A percentile compares a stretch with the other conserved stretches of the same genome.
Evolutionary conservation across 208 protist species (phyloP).

Genomic region (Wallacemonas rigidus): DNA sequence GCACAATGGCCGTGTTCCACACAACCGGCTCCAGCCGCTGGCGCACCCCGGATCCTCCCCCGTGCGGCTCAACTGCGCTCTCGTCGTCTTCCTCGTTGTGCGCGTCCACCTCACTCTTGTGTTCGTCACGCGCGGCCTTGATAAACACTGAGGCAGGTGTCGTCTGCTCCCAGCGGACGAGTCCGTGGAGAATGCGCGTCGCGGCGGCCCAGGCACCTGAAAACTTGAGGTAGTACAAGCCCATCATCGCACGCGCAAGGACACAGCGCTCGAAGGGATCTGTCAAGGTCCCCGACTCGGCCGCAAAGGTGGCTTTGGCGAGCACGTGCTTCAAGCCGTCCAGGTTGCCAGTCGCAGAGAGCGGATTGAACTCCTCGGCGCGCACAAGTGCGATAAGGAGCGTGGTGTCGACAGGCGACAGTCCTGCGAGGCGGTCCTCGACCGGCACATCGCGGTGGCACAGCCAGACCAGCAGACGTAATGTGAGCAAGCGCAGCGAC

Average conservation of each 20-base stretch:
- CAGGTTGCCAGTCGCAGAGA: conserved; percentile 63
- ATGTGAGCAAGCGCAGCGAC: conserved; percentile 60
- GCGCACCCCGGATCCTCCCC: background rate
- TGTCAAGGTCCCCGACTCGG: conserved; percentile 50
- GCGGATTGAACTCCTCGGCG: conserved; percentile 73
- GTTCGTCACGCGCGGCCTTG: background rate
- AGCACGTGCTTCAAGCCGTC: conserved; percentile 72
- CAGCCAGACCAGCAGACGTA: conserved; percentile 68
- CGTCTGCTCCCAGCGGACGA: conserved; percentile 66
- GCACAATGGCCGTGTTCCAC: conserved; percentile 66
- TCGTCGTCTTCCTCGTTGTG: background rate
- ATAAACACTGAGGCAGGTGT: conserved; percentile 3
- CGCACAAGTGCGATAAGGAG: conserved; percentile 37
- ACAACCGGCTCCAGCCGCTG: conserved; percentile 53
- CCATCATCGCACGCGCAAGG: conserved; percentile 74
- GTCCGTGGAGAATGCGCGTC: conserved; percentile 51
- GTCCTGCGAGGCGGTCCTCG: conserved; percentile 26
- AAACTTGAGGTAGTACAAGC: conserved; percentile 83
- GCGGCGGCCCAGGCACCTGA: conserved; percentile 71
- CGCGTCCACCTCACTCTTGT: background rate
- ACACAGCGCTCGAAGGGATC: conserved; percentile 59
- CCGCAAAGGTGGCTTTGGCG: conserved; percentile 58
- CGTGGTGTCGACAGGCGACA: conserved; percentile 28
- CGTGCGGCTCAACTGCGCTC: background rate
- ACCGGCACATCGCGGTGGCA: conserved; percentile 39